Evolutionary conservation across 23 red algal genomes (phyloP).

Genomic region (Gracilariopsis chorda): DNA sequence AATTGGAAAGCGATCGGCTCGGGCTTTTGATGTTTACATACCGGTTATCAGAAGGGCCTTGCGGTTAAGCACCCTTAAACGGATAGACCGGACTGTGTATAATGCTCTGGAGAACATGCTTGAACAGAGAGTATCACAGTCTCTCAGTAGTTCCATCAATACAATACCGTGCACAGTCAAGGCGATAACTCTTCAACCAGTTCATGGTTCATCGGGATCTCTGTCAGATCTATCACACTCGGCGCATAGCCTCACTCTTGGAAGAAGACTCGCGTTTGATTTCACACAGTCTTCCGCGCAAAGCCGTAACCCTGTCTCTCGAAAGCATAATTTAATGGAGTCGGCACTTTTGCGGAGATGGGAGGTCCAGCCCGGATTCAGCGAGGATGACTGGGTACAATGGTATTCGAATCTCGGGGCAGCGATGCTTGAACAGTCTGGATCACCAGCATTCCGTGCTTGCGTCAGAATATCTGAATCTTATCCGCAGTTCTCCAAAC

Average conservation of each 20-base stretch:
- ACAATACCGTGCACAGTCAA: neutral
- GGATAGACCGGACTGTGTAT: neutral
- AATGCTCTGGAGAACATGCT: slow-evolving; percentile 2
- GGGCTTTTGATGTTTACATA: slow-evolving; percentile 36
- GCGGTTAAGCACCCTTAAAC: neutral
- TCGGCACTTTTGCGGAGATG: slow-evolving; percentile 66
- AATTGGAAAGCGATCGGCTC: slow-evolving; percentile 20
- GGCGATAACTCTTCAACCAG: neutral
- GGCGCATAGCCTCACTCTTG: neutral
- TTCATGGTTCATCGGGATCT: neutral
- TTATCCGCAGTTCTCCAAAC: slow-evolving; percentile 79
- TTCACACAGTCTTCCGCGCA: neutral
- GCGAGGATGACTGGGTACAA: slow-evolving; percentile 84
- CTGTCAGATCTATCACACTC: neutral
- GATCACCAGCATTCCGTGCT: slow-evolving; percentile 88
- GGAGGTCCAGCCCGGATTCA: slow-evolving; percentile 72
- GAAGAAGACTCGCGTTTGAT: neutral
- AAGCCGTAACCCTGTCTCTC: neutral
- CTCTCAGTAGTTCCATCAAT: neutral
- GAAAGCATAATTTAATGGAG: slow-evolving; percentile 37
- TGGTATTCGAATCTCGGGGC: slow-evolving; percentile 83
- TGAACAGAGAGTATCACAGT: neutral
- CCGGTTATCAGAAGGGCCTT: slow-evolving; percentile 55
- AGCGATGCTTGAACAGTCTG: slow-evolving; percentile 88
- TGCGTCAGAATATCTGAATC: slow-evolving; percentile 92